A percentile compares a stretch with the other conserved stretches of the same genome.
phyloP scores from a whole-genome alignment of 2,329 filamentous ascomycete genomes.

The Fusarium pininemorale region DNA sequence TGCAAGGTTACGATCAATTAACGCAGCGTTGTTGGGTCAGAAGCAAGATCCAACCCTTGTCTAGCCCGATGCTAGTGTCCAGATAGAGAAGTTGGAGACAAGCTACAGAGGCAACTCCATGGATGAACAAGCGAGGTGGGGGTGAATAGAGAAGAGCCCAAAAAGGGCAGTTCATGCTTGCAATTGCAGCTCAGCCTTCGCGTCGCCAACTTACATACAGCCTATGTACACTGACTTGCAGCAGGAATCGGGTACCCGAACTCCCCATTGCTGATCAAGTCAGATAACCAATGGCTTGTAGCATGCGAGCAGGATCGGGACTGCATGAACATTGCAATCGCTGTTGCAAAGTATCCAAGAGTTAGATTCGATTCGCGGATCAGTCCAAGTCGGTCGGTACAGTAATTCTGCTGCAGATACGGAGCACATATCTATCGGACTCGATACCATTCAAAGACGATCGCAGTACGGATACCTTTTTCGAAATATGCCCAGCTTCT shows the following conservation, averaged over 20 bases:
- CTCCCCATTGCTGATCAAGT: background rate
- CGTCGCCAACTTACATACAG: background rate
- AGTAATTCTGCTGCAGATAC: background rate
- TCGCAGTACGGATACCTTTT: background rate
- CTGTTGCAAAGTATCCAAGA: conserved; percentile 17
- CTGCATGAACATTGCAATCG: background rate
- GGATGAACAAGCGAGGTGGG: conserved; percentile 24
- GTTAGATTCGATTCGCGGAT: conserved; percentile 27
- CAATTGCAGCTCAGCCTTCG: conserved; percentile 17
- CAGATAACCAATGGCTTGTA: conserved; percentile 23
- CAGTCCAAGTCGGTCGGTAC: background rate
- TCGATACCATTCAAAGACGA: background rate
- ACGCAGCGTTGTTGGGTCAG: conserved; percentile 33
- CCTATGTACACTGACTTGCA: background rate
- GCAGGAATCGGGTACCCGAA: conserved; percentile 14
- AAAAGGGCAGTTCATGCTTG: conserved; percentile 31
- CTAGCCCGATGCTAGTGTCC: conserved; percentile 37
- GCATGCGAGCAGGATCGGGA: conserved; percentile 11
- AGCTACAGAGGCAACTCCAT: conserved; percentile 10
- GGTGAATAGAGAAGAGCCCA: conserved; percentile 11
- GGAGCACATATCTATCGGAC: background rate
- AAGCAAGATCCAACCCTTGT: conserved; percentile 37
- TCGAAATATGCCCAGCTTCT: background rate
- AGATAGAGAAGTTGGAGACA: conserved; percentile 34
- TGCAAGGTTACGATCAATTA: conserved; percentile 33